Conservation (phyloP, 2,329 filamentous ascomycete species). For the Pestalotiopsis sp. region DNA sequence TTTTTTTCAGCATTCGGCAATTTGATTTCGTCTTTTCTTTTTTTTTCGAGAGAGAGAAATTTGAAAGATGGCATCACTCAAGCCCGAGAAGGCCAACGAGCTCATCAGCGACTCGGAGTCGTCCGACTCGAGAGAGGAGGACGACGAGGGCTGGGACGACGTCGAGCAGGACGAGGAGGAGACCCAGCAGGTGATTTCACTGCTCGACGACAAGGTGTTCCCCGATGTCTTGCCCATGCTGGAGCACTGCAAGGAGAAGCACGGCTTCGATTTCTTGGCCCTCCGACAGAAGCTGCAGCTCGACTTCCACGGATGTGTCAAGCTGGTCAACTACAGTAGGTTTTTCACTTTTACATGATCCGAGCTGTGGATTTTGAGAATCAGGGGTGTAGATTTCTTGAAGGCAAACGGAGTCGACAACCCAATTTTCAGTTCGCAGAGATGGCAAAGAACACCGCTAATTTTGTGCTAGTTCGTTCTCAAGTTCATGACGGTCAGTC, state of each 20-base stretch:
- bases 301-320: slow-evolving; percentile 75
- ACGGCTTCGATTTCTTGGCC: slow-evolving; percentile 68
- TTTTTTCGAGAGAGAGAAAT: not conserved
- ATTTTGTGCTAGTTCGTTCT: slow-evolving; percentile 44
- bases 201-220: slow-evolving; percentile 70
- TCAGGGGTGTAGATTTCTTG: no score
- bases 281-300: slow-evolving; percentile 60
- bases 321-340: slow-evolving; percentile 70
- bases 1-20: not conserved
- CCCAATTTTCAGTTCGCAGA: not conserved
- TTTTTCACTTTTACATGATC: slow-evolving; percentile 10
- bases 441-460: not conserved
- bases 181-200: slow-evolving; percentile 62
- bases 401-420: not conserved
- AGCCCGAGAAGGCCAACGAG: slow-evolving; percentile 17
- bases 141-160: slow-evolving; percentile 55
- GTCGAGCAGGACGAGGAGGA: slow-evolving; percentile 64
- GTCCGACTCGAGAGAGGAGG: slow-evolving; percentile 42
- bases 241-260: slow-evolving; percentile 65
- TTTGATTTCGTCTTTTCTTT: not conserved
- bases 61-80: slow-evolving; percentile 6
- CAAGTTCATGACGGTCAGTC: slow-evolving; percentile 44
- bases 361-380: not conserved
- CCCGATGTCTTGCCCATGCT: slow-evolving; percentile 67
- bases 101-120: slow-evolving; percentile 36